Percentiles rank a stretch among this genome's conserved stretches.
phyloP scores from a whole-genome alignment of 1,139 yeast species.

The Hanseniaspora sp. region DNA sequence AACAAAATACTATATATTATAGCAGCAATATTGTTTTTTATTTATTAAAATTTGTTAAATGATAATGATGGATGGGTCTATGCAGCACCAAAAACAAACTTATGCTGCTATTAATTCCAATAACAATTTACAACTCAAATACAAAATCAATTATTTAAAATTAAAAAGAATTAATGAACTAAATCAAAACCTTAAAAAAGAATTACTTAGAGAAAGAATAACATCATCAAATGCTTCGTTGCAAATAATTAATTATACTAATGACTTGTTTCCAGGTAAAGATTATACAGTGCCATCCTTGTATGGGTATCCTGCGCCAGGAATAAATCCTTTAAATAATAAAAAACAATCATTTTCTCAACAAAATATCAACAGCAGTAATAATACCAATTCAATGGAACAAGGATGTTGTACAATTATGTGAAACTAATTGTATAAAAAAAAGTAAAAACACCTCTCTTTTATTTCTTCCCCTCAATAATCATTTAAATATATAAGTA shows the following conservation, averaged over 20 bases:
- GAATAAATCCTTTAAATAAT: constrained; percentile 38
- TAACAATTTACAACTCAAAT: constrained; percentile 20
- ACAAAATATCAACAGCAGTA: neutral
- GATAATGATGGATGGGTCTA: neutral
- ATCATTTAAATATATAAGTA: too few species aligned
- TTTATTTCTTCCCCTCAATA: too few species aligned
- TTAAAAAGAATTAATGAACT: constrained; percentile 54
- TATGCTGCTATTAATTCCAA: neutral
- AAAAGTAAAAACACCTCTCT: too few species aligned
- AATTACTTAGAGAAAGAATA: constrained; percentile 48
- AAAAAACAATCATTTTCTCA: constrained; percentile 23
- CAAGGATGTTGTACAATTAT: constrained; percentile 40
- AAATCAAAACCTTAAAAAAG: constrained; percentile 44
- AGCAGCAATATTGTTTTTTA: too few species aligned
- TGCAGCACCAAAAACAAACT: constrained; percentile 1
- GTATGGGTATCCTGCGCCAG: constrained; percentile 41
- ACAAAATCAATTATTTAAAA: constrained; percentile 37
- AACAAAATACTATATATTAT: too few species aligned
- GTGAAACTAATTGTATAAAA: constrained; percentile 2
- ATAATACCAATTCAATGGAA: constrained; percentile 11
- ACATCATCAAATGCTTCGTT: constrained; percentile 60
- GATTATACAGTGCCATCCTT: constrained; percentile 45
- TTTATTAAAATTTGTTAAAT: too few species aligned
- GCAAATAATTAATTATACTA: constrained; percentile 36
- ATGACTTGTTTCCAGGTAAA: constrained; percentile 31